A percentile compares a stretch with the other conserved stretches of the same genome.
These are phyloP conservation scores for Lenwebbia sp. DNA, from an alignment of 345 rosid species.

Conservation along the genomic window DNA sequence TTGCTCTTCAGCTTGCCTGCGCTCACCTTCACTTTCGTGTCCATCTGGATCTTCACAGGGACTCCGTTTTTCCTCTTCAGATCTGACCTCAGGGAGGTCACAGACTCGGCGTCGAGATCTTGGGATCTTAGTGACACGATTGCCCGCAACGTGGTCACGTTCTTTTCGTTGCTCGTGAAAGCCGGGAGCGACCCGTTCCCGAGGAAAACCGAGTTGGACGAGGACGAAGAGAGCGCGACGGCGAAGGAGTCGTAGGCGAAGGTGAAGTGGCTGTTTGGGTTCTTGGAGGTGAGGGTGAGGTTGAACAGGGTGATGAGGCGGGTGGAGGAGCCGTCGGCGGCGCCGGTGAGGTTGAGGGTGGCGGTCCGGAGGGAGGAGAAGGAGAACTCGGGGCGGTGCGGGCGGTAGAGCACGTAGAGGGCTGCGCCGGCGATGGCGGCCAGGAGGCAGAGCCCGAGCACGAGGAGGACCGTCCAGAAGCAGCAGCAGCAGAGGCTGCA, in stretches of 20 bases:
- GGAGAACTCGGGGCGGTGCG: slow-evolving; percentile 64
- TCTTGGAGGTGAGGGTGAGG: slow-evolving; percentile 61
- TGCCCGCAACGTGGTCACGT: slow-evolving; percentile 43
- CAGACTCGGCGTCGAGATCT: slow-evolving; percentile 74
- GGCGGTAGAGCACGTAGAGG: slow-evolving; percentile 66
- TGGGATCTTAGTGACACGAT: slow-evolving; percentile 32
- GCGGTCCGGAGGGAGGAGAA: slow-evolving; percentile 58
- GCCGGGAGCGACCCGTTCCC: slow-evolving; percentile 73
- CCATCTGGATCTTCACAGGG: slow-evolving; percentile 44
- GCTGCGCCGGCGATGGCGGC: slow-evolving; percentile 64
- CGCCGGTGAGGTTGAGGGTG: slow-evolving; percentile 56
- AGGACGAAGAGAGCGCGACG: slow-evolving; percentile 26
- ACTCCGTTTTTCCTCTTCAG: slow-evolving; percentile 51
- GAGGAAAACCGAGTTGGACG: slow-evolving; percentile 25
- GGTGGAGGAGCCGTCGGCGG: slow-evolving; percentile 55
- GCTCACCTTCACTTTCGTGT: slow-evolving; percentile 52
- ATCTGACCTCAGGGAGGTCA: slow-evolving; percentile 51
- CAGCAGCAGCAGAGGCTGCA: slow-evolving; percentile 75
- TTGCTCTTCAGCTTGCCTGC: slow-evolving; percentile 52
- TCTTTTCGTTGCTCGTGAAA: slow-evolving; percentile 34
- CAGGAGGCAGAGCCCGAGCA: slow-evolving; percentile 51
- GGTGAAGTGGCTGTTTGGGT: slow-evolving; percentile 58
- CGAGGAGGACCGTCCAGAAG: slow-evolving; percentile 65
- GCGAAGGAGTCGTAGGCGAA: slow-evolving; percentile 56
- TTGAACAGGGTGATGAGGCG: slow-evolving; percentile 65